A percentile compares a stretch with the other conserved stretches of the same genome.
Evolutionary conservation across 106 monocot species (phyloP).

Genomic region (Ottelia alismoides): DNA sequence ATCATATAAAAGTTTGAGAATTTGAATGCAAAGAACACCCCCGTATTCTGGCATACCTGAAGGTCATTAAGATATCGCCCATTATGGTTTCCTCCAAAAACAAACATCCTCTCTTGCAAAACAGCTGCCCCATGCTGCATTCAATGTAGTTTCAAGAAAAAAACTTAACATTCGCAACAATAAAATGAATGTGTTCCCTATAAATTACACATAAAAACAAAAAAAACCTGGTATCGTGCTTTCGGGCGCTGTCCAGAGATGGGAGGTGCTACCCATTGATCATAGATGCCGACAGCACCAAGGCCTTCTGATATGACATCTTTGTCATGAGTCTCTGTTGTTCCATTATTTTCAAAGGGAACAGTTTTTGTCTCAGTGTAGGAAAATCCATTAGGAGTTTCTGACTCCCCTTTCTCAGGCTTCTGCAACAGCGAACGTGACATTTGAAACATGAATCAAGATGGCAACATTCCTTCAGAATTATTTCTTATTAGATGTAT

Average conservation of each 20-base stretch:
- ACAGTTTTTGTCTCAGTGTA: constrained; percentile 46
- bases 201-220: constrained; percentile 9
- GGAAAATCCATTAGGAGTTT: constrained; percentile 17
- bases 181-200: neutral
- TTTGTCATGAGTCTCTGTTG: constrained; percentile 59
- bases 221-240: constrained; percentile 43
- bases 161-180: neutral
- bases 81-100: constrained; percentile 91
- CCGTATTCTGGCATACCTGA: constrained; percentile 30
- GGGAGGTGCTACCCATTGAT: constrained; percentile 60
- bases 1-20: neutral
- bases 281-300: constrained; percentile 47
- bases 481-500: too few relatives aligned
- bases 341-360: constrained; percentile 43
- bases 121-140: constrained; percentile 70
- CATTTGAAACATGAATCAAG: too few relatives aligned
- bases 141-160: neutral
- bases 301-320: constrained; percentile 68
- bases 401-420: constrained; percentile 18
- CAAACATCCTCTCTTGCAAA: constrained; percentile 68
- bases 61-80: constrained; percentile 77
- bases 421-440: constrained; percentile 27
- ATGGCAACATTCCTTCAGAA: too few relatives aligned
- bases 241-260: constrained; percentile 57
- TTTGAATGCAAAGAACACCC: neutral